phyloP scores from a whole-genome alignment of 106 monocot species.

The Dendrobium nobile region DNA sequence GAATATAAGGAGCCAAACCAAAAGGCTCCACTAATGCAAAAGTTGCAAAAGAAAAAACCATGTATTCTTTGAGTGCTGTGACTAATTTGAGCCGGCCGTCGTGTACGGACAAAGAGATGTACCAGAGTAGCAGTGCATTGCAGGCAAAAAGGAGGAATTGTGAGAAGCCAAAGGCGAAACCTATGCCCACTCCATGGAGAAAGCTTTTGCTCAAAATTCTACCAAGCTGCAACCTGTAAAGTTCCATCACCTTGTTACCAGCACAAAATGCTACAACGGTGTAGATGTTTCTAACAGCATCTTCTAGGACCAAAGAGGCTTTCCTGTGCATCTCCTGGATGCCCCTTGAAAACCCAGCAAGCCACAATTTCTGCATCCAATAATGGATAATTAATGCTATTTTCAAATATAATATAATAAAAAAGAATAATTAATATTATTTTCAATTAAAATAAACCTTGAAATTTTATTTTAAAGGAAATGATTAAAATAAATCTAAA shows the following conservation, averaged over 20 bases:
- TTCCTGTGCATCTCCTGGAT: slow-evolving; percentile 98
- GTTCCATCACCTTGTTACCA: slow-evolving; percentile 85
- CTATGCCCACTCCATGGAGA: slow-evolving; percentile 75
- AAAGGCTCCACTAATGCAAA: slow-evolving; percentile 98
- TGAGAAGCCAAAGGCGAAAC: slow-evolving; percentile 87
- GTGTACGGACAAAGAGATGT: slow-evolving; percentile 57
- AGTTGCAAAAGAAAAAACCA: slow-evolving; percentile 90
- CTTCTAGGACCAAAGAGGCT: slow-evolving; percentile 90
- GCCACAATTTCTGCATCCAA: slow-evolving; percentile 86
- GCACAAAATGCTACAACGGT: slow-evolving; percentile 98
- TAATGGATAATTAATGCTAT: not conserved
- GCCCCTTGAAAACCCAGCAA: slow-evolving; percentile 91
- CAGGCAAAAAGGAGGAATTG: slow-evolving; percentile 93
- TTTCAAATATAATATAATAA: not conserved
- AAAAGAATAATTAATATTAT: no score
- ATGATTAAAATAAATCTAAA: no score
- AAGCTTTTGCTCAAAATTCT: slow-evolving; percentile 67
- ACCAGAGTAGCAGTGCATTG: slow-evolving; percentile 95
- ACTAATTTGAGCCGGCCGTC: slow-evolving; percentile 23
- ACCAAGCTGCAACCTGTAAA: slow-evolving; percentile 66
- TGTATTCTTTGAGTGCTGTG: slow-evolving; percentile 80
- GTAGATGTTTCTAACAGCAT: slow-evolving; percentile 95
- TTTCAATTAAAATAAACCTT: no score
- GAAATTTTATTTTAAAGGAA: no score
- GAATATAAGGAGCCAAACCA: slow-evolving; percentile 94